A percentile compares a stretch with the other conserved stretches of the same genome.
These are phyloP conservation scores for Bacidia rubella DNA, from an alignment of 495 filamentous ascomycete species.

Conservation along the genomic window DNA sequence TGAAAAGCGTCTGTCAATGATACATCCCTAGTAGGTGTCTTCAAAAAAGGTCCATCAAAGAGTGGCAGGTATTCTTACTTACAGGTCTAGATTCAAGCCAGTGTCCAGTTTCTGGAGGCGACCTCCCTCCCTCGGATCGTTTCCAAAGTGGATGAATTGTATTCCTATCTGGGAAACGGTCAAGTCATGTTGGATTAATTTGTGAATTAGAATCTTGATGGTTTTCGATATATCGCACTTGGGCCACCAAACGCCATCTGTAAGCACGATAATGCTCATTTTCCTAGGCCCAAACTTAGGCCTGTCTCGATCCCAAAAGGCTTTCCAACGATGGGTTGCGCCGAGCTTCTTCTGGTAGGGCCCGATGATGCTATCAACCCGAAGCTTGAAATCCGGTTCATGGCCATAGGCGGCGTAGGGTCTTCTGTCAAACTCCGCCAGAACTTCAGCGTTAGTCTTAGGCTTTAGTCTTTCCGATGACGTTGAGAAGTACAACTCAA, in stretches of 20 bases:
- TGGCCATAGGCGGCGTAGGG: background rate
- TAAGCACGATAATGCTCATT: constrained; percentile 28
- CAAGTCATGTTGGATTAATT: constrained; percentile 12
- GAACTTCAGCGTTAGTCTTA: background rate
- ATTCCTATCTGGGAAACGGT: constrained; percentile 19
- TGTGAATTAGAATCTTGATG: constrained; percentile 19
- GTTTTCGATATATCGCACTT: constrained; percentile 12
- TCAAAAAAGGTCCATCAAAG: background rate
- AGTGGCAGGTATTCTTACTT: background rate
- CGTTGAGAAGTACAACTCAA: constrained; percentile 25
- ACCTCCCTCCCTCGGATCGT: constrained; percentile 17
- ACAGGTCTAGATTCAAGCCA: background rate
- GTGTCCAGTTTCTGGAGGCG: constrained; percentile 22
- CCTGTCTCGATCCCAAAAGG: background rate
- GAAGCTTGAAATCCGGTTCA: background rate
- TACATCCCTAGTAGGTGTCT: too few relatives aligned
- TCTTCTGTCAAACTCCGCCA: background rate
- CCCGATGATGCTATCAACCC: background rate
- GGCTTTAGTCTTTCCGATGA: background rate
- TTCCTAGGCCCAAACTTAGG: background rate
- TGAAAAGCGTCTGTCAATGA: background rate
- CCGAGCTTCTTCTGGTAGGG: background rate
- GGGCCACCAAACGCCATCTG: constrained; percentile 26
- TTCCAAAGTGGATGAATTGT: constrained; percentile 31
- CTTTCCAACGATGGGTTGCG: background rate